Evolutionary conservation across 352 stramenopile species (phyloP).

Genomic region (Globisporangium lucens): DNA sequence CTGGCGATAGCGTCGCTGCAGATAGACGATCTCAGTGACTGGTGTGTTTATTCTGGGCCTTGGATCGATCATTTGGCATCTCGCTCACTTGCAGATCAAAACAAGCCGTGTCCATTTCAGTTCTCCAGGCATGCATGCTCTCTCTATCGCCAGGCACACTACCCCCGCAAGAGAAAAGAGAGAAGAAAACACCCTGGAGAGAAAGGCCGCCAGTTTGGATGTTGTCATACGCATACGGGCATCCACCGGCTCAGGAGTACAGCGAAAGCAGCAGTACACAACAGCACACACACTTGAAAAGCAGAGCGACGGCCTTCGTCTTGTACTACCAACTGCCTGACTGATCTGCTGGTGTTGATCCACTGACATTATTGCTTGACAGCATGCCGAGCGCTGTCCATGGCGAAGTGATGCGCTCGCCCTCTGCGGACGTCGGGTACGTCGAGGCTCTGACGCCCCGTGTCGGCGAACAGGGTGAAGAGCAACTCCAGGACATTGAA

Average conservation of each 20-base stretch:
- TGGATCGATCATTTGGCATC: too few relatives aligned
- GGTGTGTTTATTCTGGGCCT: too few relatives aligned
- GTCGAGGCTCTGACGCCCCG: conserved; percentile 4
- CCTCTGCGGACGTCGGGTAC: conserved; percentile 2
- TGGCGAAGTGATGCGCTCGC: background rate
- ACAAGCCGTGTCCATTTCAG: background rate
- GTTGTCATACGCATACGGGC: background rate
- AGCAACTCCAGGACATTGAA: background rate
- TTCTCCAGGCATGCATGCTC: background rate
- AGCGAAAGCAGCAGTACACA: background rate
- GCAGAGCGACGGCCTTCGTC: background rate
- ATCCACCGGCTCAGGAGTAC: background rate
- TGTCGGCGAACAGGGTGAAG: background rate
- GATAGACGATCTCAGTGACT: too few relatives aligned
- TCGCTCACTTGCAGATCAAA: too few relatives aligned
- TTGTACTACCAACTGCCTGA: background rate
- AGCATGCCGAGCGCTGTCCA: conserved; percentile 8
- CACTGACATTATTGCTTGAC: background rate
- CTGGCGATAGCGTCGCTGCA: too few relatives aligned
- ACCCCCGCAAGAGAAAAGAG: background rate
- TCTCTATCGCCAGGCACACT: background rate
- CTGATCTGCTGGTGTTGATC: background rate
- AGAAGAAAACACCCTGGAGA: background rate
- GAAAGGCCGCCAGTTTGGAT: background rate
- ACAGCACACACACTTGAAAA: background rate